phyloP scores from a whole-genome alignment of 2,329 filamentous ascomycete genomes.

The Waltergamsia citrina region DNA sequence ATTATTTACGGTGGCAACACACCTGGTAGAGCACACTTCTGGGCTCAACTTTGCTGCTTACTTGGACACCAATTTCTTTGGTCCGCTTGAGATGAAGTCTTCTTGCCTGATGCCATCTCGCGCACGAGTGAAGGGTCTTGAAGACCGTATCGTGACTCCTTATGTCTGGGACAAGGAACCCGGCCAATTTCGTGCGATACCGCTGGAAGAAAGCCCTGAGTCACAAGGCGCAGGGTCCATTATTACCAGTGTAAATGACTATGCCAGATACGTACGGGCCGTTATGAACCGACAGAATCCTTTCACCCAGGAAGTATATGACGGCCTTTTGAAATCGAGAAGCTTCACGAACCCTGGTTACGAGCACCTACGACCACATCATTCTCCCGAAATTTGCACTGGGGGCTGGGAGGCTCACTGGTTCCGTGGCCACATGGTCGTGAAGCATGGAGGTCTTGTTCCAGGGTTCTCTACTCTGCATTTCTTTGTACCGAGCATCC shows the following conservation, averaged over 20 bases:
- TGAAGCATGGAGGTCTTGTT: constrained; percentile 14
- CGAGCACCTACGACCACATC: neutral
- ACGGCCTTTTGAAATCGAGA: constrained; percentile 11
- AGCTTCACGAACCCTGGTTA: constrained; percentile 8
- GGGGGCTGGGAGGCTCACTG: constrained; percentile 13
- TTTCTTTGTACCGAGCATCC: constrained; percentile 14
- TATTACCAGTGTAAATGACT: constrained; percentile 16
- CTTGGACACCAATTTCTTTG: constrained; percentile 12
- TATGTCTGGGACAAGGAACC: constrained; percentile 9
- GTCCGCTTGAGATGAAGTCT: constrained; percentile 14
- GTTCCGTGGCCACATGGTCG: constrained; percentile 11
- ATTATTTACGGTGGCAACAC: constrained; percentile 15
- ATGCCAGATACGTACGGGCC: constrained; percentile 16
- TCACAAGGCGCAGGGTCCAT: constrained; percentile 18
- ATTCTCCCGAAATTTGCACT: constrained; percentile 8
- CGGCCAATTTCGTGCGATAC: constrained; percentile 3
- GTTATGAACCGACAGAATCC: constrained; percentile 13
- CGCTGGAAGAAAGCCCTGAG: constrained; percentile 11
- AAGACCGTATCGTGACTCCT: constrained; percentile 9
- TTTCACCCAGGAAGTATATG: constrained; percentile 12
- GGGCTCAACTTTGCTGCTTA: constrained; percentile 11
- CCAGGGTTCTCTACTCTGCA: constrained; percentile 14
- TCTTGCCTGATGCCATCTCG: constrained; percentile 12
- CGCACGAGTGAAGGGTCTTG: constrained; percentile 9
- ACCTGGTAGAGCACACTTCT: constrained; percentile 13